Percentiles rank a stretch among this genome's conserved stretches.
These are phyloP conservation scores for Zygosaccharomyces pseudobailii DNA, from an alignment of 1,139 yeast species.

Conservation along the genomic window DNA sequence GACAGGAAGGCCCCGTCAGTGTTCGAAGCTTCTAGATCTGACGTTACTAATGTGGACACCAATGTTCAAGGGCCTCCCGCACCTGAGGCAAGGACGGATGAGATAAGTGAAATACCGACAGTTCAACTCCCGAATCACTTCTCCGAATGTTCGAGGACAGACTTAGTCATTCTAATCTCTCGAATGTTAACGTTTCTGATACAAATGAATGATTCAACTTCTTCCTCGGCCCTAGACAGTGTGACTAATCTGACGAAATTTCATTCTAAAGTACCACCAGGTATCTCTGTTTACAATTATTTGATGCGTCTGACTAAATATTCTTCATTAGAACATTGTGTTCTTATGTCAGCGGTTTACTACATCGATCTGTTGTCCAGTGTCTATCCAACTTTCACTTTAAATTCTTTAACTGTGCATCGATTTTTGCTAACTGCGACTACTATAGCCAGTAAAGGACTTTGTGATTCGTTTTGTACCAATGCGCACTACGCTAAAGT, in stretches of 20 bases:
- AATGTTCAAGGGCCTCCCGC: conserved; percentile 1
- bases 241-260: conserved; percentile 62
- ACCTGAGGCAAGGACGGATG: conserved; percentile 2
- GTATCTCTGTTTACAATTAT: conserved; percentile 75
- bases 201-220: conserved; percentile 52
- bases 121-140: conserved; percentile 50
- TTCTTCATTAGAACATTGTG: conserved; percentile 79
- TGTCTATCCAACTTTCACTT: conserved; percentile 72
- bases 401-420: conserved; percentile 90
- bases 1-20: conserved; percentile 3
- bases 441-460: conserved; percentile 83
- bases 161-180: conserved; percentile 64
- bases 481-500: conserved; percentile 93
- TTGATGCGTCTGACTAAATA: conserved; percentile 73
- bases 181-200: conserved; percentile 76
- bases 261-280: conserved; percentile 90
- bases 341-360: conserved; percentile 73
- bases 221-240: conserved; percentile 21
- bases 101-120: conserved; percentile 12
- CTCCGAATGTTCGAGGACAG: conserved; percentile 64
- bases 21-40: not conserved
- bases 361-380: conserved; percentile 81
- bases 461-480: conserved; percentile 92
- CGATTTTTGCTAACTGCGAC: conserved; percentile 87
- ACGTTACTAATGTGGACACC: not conserved